Base-by-base conservation (phyloP, 768 basidiomycete genomes). In the Coprinellus micaceus region DNA sequence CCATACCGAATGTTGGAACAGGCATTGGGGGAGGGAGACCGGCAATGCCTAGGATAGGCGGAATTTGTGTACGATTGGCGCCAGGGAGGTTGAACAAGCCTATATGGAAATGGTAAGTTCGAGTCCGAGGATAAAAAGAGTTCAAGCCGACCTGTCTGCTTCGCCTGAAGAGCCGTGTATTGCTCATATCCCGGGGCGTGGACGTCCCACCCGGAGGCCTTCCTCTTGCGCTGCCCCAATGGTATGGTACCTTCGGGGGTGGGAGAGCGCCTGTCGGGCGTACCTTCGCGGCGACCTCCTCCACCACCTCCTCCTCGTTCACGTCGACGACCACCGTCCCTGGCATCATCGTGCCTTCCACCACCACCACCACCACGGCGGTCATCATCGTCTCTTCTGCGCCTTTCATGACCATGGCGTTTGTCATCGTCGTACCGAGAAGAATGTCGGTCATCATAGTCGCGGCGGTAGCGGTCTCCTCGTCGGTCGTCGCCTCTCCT, bases 81-180 rank as follows among this genome's bases (percentile, higher is more conserved):
- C 95, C 94, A 43, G 97, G 97, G 53, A 98, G 85, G 66, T 96
- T 95, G 80, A 98, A 98, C 59, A 97, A 79, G 58, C 97, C 96
- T 51, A 9, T 5, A 29, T 13, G 19, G 29, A n/a, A 17, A 49
- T 15, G 47, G 26, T 30, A 47, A 17, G 28, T 21, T 59, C 58
- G 22, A 61, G 60, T 29, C 59, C 56, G 52, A 49, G 33, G 48
- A 28, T 24, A 26, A 24, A 48, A 37, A 48, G 19, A 40, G 46
- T 46, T 28, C 63, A 78, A 50, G 30, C 41, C 19, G 61, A 93
- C 96, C 97, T 41, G 95, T 98, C 74, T 94, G 89, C 72, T 99
- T 99, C n/a, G 97, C 97, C 69, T 98, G 94, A 78, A 94, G 81
- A 15, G 96, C 94, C 4, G 88, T 88, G 64, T 97, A 92, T 63